These are phyloP conservation scores for Hypoxylon intermedium DNA, from an alignment of 495 filamentous ascomycete species.

Conservation along the genomic window DNA sequence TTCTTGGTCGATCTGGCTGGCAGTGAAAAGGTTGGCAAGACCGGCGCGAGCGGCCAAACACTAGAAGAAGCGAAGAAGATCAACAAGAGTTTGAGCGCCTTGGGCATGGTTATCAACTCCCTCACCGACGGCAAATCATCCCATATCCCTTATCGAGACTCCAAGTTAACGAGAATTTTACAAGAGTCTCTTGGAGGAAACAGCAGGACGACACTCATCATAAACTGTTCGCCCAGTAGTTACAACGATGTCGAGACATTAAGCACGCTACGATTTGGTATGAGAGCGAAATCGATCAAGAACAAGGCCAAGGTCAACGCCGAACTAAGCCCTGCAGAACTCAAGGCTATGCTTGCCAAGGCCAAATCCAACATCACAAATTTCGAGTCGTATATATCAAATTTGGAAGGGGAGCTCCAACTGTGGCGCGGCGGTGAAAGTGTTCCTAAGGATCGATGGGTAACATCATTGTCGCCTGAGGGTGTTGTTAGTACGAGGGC, in stretches of 20 bases:
- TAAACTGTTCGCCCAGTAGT: slow-evolving; percentile 97
- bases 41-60: slow-evolving; percentile 95
- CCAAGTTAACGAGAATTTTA: slow-evolving; percentile 94
- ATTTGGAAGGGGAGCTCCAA: slow-evolving; percentile 84
- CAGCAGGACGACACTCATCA: slow-evolving; percentile 93
- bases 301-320: slow-evolving; percentile 99
- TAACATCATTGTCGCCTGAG: slow-evolving; percentile 67
- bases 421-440: slow-evolving; percentile 86
- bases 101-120: slow-evolving; percentile 99
- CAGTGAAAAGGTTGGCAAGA: slow-evolving; percentile 98
- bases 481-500: slow-evolving; percentile 61
- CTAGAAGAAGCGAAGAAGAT: slow-evolving; percentile 99
- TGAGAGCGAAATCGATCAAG: slow-evolving; percentile 97
- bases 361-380: slow-evolving; percentile 87
- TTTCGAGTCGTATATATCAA: slow-evolving; percentile 83
- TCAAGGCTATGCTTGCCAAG: slow-evolving; percentile 90
- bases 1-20: slow-evolving; percentile 98
- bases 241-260: slow-evolving; percentile 98
- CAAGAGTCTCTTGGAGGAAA: slow-evolving; percentile 98
- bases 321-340: slow-evolving; percentile 90
- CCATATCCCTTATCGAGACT: slow-evolving; percentile 96
- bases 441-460: slow-evolving; percentile 82
- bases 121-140: slow-evolving; percentile 98
- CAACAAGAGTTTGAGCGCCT: slow-evolving; percentile 97
- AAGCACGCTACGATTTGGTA: slow-evolving; percentile 92